These are phyloP conservation scores for Laetiporus sulphureus DNA, from an alignment of 1,284 basidiomycete genomes.

Conservation along the genomic window DNA sequence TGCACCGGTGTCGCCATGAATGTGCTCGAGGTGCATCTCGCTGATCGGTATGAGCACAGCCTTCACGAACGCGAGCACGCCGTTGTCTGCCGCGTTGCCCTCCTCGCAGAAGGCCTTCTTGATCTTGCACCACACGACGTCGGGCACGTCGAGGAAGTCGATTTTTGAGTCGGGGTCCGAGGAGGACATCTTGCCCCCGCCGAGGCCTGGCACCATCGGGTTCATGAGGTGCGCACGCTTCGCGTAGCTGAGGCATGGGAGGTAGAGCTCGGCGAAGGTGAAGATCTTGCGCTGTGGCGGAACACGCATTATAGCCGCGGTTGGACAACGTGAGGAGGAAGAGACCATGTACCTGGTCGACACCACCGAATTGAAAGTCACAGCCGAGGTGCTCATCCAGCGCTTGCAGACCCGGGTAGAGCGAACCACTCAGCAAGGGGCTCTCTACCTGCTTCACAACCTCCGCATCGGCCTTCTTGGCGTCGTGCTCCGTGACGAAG, in stretches of 20 bases:
- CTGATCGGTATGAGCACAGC: conserved; percentile 90
- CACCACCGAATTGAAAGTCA: conserved; percentile 98
- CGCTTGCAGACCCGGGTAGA: conserved; percentile 96
- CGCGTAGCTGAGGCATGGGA: conserved; percentile 88
- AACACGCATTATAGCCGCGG: conserved; percentile 1
- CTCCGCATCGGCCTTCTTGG: conserved; percentile 98
- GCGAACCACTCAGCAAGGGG: conserved; percentile 83
- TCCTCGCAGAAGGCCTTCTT: conserved; percentile 93
- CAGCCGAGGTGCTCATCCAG: conserved; percentile 94
- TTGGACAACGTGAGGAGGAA: conserved; percentile 3
- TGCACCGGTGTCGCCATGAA: conserved; percentile 32
- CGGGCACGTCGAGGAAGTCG: conserved; percentile 91
- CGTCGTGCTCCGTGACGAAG: conserved; percentile 95
- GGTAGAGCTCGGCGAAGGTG: conserved; percentile 93
- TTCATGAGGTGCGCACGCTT: conserved; percentile 99
- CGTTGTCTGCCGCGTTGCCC: conserved; percentile 88
- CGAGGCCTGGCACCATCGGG: conserved; percentile 93
- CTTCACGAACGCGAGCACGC: conserved; percentile 84
- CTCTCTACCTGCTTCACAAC: conserved; percentile 98
- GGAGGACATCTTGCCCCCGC: conserved; percentile 97
- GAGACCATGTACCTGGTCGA: conserved; percentile 73
- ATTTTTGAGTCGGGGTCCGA: conserved; percentile 97
- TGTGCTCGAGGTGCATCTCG: conserved; percentile 60
- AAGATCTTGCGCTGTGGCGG: conserved; percentile 97
- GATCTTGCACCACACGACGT: conserved; percentile 84